Percentiles rank a stretch among this genome's conserved stretches.
Conservation (phyloP, 495 filamentous ascomycete species). For the Xylaria flabelliformis region DNA sequence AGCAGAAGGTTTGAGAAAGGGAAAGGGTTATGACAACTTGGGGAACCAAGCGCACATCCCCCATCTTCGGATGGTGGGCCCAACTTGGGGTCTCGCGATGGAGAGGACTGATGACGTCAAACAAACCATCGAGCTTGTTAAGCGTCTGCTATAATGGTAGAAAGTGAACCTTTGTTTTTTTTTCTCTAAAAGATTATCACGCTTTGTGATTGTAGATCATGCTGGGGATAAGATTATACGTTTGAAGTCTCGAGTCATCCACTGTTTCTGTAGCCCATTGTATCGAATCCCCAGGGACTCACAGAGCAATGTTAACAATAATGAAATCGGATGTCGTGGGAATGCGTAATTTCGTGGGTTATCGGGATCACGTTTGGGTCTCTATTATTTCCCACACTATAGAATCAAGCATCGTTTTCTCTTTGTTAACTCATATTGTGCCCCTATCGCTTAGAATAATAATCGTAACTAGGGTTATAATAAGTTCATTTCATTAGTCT, state of each 20-base stretch:
- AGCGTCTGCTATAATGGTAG: slow-evolving; percentile 11
- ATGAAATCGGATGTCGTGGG: neutral
- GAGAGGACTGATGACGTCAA: slow-evolving; percentile 6
- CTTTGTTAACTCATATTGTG: no score
- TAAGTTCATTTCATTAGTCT: neutral
- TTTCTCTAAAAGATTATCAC: neutral
- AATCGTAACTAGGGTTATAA: neutral
- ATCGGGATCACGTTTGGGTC: neutral
- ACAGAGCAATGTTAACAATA: neutral
- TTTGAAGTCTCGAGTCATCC: neutral
- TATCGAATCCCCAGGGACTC: neutral
- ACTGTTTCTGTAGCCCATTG: neutral
- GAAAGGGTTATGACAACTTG: neutral
- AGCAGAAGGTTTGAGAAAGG: neutral
- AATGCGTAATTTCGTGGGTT: neutral
- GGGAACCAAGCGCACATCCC: no score
- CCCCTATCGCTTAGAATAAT: neutral
- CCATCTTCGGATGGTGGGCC: neutral
- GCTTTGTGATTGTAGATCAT: neutral
- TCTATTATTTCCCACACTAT: neutral
- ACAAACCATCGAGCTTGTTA: slow-evolving; percentile 13
- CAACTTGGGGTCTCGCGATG: slow-evolving; percentile 16
- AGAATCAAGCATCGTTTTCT: neutral
- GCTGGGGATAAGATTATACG: neutral
- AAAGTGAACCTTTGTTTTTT: neutral